Evolutionary conservation across 768 basidiomycete species (phyloP).

Genomic region (Kwoniella newhampshirensis): DNA sequence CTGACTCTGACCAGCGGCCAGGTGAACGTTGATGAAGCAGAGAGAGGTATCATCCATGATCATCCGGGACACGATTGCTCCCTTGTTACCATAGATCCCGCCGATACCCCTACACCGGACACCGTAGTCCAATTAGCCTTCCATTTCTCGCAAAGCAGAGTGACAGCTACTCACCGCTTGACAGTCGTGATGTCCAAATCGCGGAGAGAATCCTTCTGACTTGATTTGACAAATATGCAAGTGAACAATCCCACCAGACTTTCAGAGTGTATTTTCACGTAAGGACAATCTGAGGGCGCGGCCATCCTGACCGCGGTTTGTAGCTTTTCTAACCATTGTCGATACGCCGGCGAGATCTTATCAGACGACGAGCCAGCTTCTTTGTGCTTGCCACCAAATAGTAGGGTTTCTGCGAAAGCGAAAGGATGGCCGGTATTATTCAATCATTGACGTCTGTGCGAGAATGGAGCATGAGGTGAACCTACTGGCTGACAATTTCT

Average conservation of each 20-base stretch:
- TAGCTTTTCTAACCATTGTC: constrained; percentile 82
- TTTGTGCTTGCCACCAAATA: constrained; percentile 73
- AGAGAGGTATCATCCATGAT: constrained; percentile 88
- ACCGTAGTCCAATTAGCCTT: not conserved
- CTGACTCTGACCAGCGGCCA: constrained; percentile 83
- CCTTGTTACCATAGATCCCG: constrained; percentile 94
- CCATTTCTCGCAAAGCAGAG: not conserved
- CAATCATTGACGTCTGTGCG: not conserved
- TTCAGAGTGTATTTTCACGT: constrained; percentile 78
- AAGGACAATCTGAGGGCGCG: constrained; percentile 72
- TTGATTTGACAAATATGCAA: constrained; percentile 65
- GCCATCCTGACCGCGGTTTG: constrained; percentile 68
- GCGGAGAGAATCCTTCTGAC: constrained; percentile 63
- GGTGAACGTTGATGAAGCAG: constrained; percentile 94
- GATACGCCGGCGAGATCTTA: constrained; percentile 82
- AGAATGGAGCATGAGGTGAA: constrained; percentile 16
- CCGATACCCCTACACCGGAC: constrained; percentile 67
- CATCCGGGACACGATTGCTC: constrained; percentile 82
- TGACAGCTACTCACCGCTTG: constrained; percentile 60
- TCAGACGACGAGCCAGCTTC: constrained; percentile 65
- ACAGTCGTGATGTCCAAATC: constrained; percentile 75
- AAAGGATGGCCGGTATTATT: not conserved
- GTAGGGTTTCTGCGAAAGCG: constrained; percentile 64
- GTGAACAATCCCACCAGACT: constrained; percentile 86
- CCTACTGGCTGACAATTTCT: constrained; percentile 77